phyloP scores from a whole-genome alignment of 176 grass and related monocot genomes.

The Bolboschoenus planiculmis region DNA sequence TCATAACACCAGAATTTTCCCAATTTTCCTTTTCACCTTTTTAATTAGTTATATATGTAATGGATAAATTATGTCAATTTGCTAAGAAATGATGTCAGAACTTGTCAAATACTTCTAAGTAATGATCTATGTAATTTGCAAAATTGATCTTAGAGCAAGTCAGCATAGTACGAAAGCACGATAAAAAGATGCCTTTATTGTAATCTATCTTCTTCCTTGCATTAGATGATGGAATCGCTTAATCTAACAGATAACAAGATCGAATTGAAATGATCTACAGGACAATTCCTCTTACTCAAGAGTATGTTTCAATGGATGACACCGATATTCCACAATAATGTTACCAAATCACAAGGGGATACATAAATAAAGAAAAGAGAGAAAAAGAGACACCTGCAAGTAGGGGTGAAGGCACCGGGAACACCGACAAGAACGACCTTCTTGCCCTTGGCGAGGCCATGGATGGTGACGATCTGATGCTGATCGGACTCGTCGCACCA shows the following conservation, averaged over 20 bases:
- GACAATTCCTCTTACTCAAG: background rate
- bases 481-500: constrained; percentile 76
- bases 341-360: background rate
- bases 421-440: constrained; percentile 95
- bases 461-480: constrained; percentile 63
- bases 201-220: background rate
- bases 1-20: background rate
- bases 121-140: background rate
- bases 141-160: background rate
- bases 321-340: background rate
- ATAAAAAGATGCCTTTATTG: background rate
- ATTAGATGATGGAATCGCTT: background rate
- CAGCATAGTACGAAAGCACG: background rate
- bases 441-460: constrained; percentile 67
- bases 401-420: constrained; percentile 94
- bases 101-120: background rate
- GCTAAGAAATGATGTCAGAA: background rate
- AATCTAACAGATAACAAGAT: background rate
- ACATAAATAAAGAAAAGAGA: background rate
- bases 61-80: background rate
- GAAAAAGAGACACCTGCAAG: constrained; percentile 50
- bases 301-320: background rate
- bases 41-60: background rate
- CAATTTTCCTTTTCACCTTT: background rate
- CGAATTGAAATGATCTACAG: background rate